phyloP scores from a whole-genome alignment of 2,329 filamentous ascomycete species.

The Cytospora paraplurivora region DNA sequence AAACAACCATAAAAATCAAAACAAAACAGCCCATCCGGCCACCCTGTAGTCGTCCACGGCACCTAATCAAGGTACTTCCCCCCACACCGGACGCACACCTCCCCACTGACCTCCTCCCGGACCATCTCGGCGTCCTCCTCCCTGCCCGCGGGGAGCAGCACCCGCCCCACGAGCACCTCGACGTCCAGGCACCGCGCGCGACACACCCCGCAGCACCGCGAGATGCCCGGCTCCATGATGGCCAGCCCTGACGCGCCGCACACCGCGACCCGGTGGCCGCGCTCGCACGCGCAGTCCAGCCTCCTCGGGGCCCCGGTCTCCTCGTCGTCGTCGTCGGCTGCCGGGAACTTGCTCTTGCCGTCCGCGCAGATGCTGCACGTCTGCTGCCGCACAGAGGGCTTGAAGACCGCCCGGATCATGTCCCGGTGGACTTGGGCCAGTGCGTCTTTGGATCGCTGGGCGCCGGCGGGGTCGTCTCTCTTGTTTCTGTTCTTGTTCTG shows the following conservation, averaged over 20 bases:
- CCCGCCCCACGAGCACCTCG: constrained; percentile 43
- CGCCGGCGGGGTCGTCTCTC: not conserved
- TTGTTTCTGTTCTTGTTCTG: too few species aligned
- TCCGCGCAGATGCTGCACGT: constrained; percentile 52
- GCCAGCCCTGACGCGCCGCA: constrained; percentile 58
- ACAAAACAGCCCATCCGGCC: too few species aligned
- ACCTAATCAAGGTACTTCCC: constrained; percentile 41
- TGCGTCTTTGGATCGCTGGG: constrained; percentile 13
- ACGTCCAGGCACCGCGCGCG: constrained; percentile 52
- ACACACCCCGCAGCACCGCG: constrained; percentile 58
- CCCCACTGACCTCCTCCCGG: constrained; percentile 31
- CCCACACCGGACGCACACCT: constrained; percentile 39
- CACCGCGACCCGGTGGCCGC: constrained; percentile 42
- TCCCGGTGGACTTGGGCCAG: constrained; percentile 13
- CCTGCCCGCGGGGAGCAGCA: constrained; percentile 27
- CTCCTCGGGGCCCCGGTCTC: not conserved
- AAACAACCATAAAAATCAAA: too few species aligned
- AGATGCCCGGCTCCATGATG: constrained; percentile 56
- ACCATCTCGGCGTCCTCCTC: constrained; percentile 30
- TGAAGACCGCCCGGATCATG: constrained; percentile 43
- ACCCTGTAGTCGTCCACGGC: not conserved
- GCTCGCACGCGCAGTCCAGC: constrained; percentile 36
- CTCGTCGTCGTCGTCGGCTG: not conserved
- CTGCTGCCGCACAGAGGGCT: constrained; percentile 40
- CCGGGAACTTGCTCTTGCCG: constrained; percentile 22